These are phyloP conservation scores for Whalleya microplaca DNA, from an alignment of 2,329 filamentous ascomycete species.

Conservation along the genomic window DNA sequence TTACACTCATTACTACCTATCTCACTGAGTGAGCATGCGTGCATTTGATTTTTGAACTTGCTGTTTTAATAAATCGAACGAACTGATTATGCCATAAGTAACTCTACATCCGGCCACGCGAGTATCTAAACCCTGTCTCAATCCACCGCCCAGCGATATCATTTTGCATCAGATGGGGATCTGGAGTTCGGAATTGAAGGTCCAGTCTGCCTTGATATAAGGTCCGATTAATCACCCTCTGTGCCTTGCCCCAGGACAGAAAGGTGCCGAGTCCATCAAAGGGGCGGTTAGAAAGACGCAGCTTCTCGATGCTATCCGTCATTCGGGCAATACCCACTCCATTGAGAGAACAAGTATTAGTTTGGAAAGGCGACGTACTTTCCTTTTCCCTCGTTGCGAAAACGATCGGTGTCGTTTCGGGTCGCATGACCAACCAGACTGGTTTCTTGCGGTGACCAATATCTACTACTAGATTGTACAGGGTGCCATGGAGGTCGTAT, in stretches of 20 bases:
- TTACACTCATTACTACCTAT: no score
- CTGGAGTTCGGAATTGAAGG: not conserved
- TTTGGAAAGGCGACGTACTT: not conserved
- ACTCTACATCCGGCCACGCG: no score
- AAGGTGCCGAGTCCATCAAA: not conserved
- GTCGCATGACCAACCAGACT: conserved; percentile 7
- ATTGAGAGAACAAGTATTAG: not conserved
- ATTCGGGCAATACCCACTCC: not conserved
- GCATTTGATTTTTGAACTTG: no score
- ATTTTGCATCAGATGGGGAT: not conserved
- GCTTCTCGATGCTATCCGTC: not conserved
- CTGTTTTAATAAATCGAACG: no score
- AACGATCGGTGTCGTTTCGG: not conserved
- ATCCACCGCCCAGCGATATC: no score
- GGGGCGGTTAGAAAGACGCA: not conserved
- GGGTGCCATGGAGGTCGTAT: not conserved
- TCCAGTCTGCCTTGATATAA: not conserved
- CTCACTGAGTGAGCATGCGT: no score
- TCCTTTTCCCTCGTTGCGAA: not conserved
- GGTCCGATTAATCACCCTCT: not conserved
- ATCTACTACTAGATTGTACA: conserved; percentile 7
- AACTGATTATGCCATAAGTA: no score
- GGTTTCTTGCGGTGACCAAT: not conserved
- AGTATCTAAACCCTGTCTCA: no score
- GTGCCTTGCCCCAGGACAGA: not conserved